Evolutionary conservation across 768 basidiomycete genomes (phyloP).

Genomic region (Serpula lacrymans): DNA sequence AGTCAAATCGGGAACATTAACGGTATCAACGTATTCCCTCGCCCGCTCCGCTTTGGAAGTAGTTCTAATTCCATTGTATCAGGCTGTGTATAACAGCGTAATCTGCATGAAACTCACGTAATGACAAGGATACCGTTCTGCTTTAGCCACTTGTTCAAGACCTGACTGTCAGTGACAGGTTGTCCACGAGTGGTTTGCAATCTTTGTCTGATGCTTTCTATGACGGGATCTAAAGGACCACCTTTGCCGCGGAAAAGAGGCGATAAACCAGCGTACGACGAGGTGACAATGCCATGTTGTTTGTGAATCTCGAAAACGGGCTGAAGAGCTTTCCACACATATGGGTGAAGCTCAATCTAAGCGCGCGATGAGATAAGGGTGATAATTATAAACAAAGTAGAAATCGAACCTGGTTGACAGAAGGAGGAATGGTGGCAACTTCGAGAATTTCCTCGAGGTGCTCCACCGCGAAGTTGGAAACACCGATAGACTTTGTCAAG

Average conservation of each 20-base stretch:
- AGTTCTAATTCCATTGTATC: conserved; percentile 11
- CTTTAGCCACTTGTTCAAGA: conserved; percentile 17
- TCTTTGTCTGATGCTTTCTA: conserved; percentile 20
- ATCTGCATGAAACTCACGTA: background rate
- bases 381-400: background rate
- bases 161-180: conserved; percentile 14
- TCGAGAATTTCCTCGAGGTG: conserved; percentile 37
- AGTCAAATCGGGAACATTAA: conserved; percentile 20
- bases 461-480: conserved; percentile 42
- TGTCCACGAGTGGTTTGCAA: conserved; percentile 12
- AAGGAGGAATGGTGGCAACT: conserved; percentile 37
- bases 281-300: conserved; percentile 20
- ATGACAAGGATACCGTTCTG: conserved; percentile 2
- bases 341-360: conserved; percentile 39
- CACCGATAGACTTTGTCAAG: conserved; percentile 34
- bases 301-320: conserved; percentile 16
- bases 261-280: conserved; percentile 31
- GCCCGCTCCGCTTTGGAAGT: conserved; percentile 17
- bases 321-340: conserved; percentile 29
- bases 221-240: conserved; percentile 30
- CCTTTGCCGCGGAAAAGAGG: conserved; percentile 25
- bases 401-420: conserved; percentile 41
- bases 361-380: background rate
- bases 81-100: background rate
- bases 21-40: conserved; percentile 16